Percentiles rank a stretch among this genome's conserved stretches.
Conservation (phyloP, 768 basidiomycete species). For the Rhodotorula diobovata region DNA sequence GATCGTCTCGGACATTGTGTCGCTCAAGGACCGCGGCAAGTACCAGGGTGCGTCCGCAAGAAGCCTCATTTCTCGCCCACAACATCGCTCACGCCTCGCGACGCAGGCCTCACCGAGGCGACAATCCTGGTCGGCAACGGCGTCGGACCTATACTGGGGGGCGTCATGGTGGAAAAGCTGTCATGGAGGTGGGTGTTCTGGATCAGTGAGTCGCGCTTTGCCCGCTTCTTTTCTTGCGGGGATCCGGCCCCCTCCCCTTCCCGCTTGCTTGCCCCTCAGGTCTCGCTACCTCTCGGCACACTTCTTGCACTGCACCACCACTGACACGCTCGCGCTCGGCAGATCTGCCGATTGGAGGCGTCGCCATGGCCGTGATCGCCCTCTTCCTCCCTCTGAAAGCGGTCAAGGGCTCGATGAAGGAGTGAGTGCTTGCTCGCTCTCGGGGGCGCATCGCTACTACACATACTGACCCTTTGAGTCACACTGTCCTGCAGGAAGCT, state of each 20-base stretch:
- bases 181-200: conserved; percentile 32
- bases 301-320: too few species aligned
- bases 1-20: conserved; percentile 34
- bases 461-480: not conserved
- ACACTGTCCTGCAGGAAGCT: conserved; percentile 54
- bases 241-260: too few species aligned
- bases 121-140: conserved; percentile 47
- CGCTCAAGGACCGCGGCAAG: conserved; percentile 28
- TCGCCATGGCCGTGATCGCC: conserved; percentile 57
- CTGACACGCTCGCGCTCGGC: conserved; percentile 54
- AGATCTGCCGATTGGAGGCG: conserved; percentile 59
- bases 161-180: conserved; percentile 45
- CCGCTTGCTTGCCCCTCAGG: too few species aligned
- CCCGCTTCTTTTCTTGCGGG: not conserved
- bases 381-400: conserved; percentile 66
- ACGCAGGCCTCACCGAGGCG: conserved; percentile 44
- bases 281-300: too few species aligned
- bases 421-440: conserved; percentile 1
- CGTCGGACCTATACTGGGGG: conserved; percentile 49
- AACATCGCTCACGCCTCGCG: conserved; percentile 45
- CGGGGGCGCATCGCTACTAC: too few species aligned
- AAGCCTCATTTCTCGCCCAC: conserved; percentile 26
- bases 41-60: conserved; percentile 23
- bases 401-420: conserved; percentile 59
- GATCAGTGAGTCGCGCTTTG: not conserved